phyloP scores from a whole-genome alignment of 148 eudicot species.

The Silene latifolia region DNA sequence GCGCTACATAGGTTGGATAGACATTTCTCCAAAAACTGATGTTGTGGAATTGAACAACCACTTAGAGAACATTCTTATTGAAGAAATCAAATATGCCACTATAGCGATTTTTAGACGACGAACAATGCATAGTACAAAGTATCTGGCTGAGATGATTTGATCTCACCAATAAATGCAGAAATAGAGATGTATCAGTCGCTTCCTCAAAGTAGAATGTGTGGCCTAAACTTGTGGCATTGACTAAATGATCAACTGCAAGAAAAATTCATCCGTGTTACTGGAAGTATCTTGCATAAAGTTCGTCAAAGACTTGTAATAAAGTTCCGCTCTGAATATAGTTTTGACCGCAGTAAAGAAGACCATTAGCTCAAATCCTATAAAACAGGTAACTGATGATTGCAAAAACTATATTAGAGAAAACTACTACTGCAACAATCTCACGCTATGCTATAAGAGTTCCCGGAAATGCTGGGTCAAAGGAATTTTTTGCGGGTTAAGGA shows the following conservation, averaged over 20 bases:
- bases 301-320: too few species aligned
- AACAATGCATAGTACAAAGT: neutral
- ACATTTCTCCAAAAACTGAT: conserved; percentile 97
- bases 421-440: too few species aligned
- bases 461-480: too few species aligned
- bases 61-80: neutral
- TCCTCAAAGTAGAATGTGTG: conserved; percentile 87
- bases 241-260: conserved; percentile 88
- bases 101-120: neutral
- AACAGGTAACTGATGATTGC: too few species aligned
- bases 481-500: neutral
- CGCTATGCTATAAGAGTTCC: too few species aligned
- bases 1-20: conserved; percentile 82
- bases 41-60: conserved; percentile 38
- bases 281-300: neutral
- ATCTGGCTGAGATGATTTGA: neutral
- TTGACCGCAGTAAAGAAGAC: too few species aligned
- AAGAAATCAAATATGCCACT: neutral
- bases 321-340: too few species aligned
- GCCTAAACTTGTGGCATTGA: conserved; percentile 83
- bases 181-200: conserved; percentile 63
- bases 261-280: neutral
- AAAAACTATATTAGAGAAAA: too few species aligned
- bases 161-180: conserved; percentile 75
- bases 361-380: too few species aligned